Base-by-base conservation (phyloP, 768 basidiomycete genomes). In the Boletus reticulatus region DNA sequence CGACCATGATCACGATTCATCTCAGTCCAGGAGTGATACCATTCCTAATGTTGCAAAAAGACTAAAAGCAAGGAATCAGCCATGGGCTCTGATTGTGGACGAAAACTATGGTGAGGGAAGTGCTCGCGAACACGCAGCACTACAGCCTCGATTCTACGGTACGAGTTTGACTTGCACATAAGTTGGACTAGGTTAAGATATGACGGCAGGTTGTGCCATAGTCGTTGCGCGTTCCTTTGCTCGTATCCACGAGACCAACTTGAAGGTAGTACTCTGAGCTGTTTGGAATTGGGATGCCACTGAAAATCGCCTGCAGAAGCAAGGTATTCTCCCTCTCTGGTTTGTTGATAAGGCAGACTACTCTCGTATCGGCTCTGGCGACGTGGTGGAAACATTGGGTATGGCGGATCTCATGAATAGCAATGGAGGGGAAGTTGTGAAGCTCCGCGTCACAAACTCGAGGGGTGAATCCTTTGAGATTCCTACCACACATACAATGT, bases 91-190 rank as follows among this genome's bases (percentile, higher is more conserved):
- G 44, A 75, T 99, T 34, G 96, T 98, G 1, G 95, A 97, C 65
- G 95, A 98, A 10, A 97, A 96, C 68, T 96, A 98, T 68, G 97
- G 97, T 3, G 97, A 99, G 72, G 97, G 97, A 29, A 95, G 92
- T 63, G 97, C 97, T 9, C 84, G 97, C 52, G 97, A 99, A 73
- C 97, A 99, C 71, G 97, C 97, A 36, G 94, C 97, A 20, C 78
- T 99, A 34, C 96, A 98, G 68, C 97, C 97, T 24, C 84, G 97
- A 19, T 97, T 94, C 76, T 94, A 92, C 61, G 92, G 90, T 87
- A 63, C 43, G 73, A 62, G 12, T 4, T 32, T 20, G 10, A 19
- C 2, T 46, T 49, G 16, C 38, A 31, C 13, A 37, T 27, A 14
- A 36, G n/a, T 19, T 36, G 38, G 29, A 17, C 43, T 41, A 34